phyloP scores from a whole-genome alignment of 139 green algal species.

The Micractinium conductrix region DNA sequence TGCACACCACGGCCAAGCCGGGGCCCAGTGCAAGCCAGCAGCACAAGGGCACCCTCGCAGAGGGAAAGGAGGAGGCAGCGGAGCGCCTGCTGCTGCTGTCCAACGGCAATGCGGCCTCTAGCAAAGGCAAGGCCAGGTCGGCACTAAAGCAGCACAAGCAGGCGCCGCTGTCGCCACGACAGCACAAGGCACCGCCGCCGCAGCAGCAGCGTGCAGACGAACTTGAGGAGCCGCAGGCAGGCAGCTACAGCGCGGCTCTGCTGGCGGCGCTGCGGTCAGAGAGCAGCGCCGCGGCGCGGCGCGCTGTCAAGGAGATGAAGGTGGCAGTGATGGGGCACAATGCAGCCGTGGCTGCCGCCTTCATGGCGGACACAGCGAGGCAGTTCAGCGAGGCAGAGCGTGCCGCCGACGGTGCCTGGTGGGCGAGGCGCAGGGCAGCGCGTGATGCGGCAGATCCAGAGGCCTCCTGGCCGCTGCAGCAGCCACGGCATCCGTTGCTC shows the following conservation, averaged over 20 bases:
- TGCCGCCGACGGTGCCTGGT: background rate
- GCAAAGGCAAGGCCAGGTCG: no score
- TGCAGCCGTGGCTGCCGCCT: background rate
- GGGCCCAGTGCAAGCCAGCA: background rate
- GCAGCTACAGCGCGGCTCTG: conserved; percentile 23
- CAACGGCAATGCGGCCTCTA: no score
- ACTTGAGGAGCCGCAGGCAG: background rate
- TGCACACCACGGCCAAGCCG: background rate
- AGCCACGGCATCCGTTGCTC: no score
- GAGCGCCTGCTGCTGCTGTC: background rate
- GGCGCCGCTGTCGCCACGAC: background rate
- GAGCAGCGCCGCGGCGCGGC: conserved; percentile 1
- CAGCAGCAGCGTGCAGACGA: background rate
- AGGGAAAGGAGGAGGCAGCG: no score
- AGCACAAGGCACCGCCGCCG: background rate
- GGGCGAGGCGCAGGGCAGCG: background rate
- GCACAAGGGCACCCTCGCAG: background rate
- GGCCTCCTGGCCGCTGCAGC: background rate
- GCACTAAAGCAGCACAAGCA: conserved; percentile 1
- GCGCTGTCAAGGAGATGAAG: background rate
- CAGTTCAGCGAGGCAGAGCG: background rate
- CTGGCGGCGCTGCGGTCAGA: conserved; percentile 4
- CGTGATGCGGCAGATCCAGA: background rate
- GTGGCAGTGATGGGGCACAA: conserved; percentile 25
- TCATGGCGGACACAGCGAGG: conserved; percentile 4